These are phyloP conservation scores for Penicillium longicatenatum DNA, from an alignment of 495 filamentous ascomycete genomes.

Conservation along the genomic window DNA sequence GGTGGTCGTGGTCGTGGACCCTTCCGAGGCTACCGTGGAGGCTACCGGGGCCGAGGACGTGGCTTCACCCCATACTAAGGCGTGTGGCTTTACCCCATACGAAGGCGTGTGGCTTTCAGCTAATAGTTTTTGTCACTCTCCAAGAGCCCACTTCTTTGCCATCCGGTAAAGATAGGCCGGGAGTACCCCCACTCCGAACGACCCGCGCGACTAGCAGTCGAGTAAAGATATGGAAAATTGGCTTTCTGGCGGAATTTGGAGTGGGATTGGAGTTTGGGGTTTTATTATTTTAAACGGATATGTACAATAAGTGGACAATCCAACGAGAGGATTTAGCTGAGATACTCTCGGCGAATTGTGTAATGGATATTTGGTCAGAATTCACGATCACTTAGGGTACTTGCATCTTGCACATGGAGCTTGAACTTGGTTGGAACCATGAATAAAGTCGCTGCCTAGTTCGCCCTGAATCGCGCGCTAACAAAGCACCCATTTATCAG, in stretches of 20 bases:
- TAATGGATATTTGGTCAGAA: constrained; percentile 10
- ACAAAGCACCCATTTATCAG: background rate
- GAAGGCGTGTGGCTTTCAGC: constrained; percentile 35
- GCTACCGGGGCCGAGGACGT: constrained; percentile 65
- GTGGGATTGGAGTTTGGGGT: background rate
- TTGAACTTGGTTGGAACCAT: background rate
- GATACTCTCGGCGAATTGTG: constrained; percentile 9
- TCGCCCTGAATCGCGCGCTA: background rate
- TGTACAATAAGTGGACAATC: constrained; percentile 8
- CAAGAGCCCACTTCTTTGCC: background rate
- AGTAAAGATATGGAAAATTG: constrained; percentile 1
- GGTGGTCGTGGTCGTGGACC: constrained; percentile 64
- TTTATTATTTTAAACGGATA: constrained; percentile 3
- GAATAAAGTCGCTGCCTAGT: constrained; percentile 9
- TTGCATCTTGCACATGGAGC: background rate
- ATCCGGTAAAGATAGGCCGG: background rate
- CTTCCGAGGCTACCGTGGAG: constrained; percentile 23
- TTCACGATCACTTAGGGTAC: background rate
- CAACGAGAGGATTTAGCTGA: constrained; percentile 1
- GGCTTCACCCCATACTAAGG: constrained; percentile 79
- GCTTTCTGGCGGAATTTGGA: background rate
- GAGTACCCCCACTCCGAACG: background rate
- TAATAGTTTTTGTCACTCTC: constrained; percentile 6
- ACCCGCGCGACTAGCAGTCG: background rate
- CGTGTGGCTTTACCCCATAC: constrained; percentile 60